Evolutionary conservation across 495 filamentous ascomycete genomes (phyloP).

Genomic region (Penicillium cinerascens): DNA sequence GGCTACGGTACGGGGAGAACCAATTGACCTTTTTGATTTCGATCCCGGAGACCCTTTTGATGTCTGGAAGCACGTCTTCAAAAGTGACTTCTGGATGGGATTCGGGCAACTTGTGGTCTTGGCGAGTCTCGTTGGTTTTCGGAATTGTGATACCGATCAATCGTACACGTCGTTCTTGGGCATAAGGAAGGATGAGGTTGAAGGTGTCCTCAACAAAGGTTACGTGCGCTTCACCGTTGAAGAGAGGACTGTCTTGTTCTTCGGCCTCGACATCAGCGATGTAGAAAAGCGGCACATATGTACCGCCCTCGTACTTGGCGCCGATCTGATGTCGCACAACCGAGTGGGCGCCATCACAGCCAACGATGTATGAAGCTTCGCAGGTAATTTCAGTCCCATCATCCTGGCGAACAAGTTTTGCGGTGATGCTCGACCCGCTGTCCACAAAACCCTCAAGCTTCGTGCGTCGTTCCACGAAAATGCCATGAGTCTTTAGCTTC

Average conservation of each 20-base stretch:
- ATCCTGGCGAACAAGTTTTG: constrained; percentile 16
- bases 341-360: constrained; percentile 37
- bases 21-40: constrained; percentile 33
- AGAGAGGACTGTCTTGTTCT: constrained; percentile 15
- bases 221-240: constrained; percentile 36
- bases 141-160: constrained; percentile 20
- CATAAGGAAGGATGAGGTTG: constrained; percentile 28
- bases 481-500: constrained; percentile 26
- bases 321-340: constrained; percentile 25
- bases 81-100: constrained; percentile 21
- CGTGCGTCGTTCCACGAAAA: constrained; percentile 29
- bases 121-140: neutral
- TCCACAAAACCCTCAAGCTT: constrained; percentile 28
- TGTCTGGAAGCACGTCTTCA: constrained; percentile 26
- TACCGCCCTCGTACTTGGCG: constrained; percentile 30
- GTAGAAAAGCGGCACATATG: constrained; percentile 32
- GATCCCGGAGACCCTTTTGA: constrained; percentile 15
- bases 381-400: constrained; percentile 16
- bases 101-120: neutral
- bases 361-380: constrained; percentile 31
- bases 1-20: constrained; percentile 35
- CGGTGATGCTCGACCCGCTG: constrained; percentile 22
- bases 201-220: constrained; percentile 25
- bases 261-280: constrained; percentile 33
- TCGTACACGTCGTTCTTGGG: constrained; percentile 18